Conservation (phyloP, 106 monocot genomes). For the Dioscorea dumetorum region DNA sequence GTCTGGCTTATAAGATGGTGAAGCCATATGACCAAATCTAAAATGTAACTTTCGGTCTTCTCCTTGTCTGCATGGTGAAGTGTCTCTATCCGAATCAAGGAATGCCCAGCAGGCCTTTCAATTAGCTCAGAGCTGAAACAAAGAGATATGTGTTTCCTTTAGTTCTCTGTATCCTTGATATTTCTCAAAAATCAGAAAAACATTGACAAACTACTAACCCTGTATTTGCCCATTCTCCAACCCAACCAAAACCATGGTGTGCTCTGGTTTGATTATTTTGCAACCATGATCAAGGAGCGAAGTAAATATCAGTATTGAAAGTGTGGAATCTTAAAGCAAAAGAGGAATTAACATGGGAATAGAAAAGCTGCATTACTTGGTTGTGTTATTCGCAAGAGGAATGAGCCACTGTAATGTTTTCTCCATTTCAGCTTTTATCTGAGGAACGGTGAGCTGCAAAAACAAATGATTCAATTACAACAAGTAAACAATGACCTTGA, state of each 20-base stretch:
- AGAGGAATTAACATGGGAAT: neutral
- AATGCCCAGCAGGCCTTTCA: constrained; percentile 40
- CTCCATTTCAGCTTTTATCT: constrained; percentile 96
- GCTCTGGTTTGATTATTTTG: constrained; percentile 41
- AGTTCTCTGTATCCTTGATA: neutral
- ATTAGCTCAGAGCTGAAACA: constrained; percentile 61
- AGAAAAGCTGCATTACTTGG: constrained; percentile 44
- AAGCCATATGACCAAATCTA: constrained; percentile 85
- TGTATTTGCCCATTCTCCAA: constrained; percentile 97
- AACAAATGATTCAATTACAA: no score
- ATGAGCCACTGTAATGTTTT: constrained; percentile 89
- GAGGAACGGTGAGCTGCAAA: constrained; percentile 57
- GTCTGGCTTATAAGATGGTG: constrained; percentile 76
- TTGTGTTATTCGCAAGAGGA: constrained; percentile 87
- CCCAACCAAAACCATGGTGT: constrained; percentile 99
- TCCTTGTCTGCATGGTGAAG: constrained; percentile 84
- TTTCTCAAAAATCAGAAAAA: neutral
- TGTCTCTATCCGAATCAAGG: constrained; percentile 75
- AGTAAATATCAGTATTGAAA: neutral
- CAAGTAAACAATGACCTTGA: no score
- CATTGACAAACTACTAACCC: constrained; percentile 41
- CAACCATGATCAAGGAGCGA: neutral
- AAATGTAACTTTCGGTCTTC: constrained; percentile 81
- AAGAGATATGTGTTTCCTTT: neutral
- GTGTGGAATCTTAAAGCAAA: neutral